Evolutionary conservation across 176 grass and related monocot genomes (phyloP), one percentile per base, ranked within the genome.

Genomic region (Rhynchospora breviuscula): DNA sequence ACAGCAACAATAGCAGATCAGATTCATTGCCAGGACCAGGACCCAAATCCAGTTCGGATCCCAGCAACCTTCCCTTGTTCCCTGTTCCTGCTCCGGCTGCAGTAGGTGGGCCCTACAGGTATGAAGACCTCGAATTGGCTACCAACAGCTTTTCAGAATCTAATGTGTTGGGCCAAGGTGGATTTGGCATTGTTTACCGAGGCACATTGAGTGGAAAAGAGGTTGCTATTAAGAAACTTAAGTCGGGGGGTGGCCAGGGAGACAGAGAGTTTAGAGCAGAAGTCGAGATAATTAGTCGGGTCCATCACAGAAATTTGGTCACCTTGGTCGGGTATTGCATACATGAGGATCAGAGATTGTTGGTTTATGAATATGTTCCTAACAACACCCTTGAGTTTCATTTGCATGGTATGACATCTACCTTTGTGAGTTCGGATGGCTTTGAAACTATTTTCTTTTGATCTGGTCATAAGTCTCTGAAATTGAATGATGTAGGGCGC

Each of bases 191-290:
- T 52, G 94, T 97, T 48, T 97, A 94, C 79, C 87, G 58, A 83
- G 94, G 94, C 26, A 88, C 78, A 2, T 74, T 97, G 74, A 81
- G 74, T 13, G 92, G 88, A 77, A 84, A 73, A 44, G 94, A 89
- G 82, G 88, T 97, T 78, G 94, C 94, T 49, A 90, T 97, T 88
- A 97, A 97, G 88, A 92, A 90, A 86, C 76, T 97, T 51, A 91
- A 64, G 12, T 26, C 85, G 11, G 92, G 92, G 2, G 75, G 92
- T 58, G 87, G 94, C 40, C 94, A 97, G 87, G 94, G 94, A 7
- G 91, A 97, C 2, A 88, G 87, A 60, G 94, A 97, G 79, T 97
- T 97, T 88, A 90, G 87, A 18, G 88, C 94, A 14, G 94, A 97
- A 85, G 90, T 97, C 26, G 91, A 97, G 63, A 92, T 92, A 66